Conservation (phyloP, 1,284 basidiomycete species). For the Cutaneotrichosporon sp. region DNA sequence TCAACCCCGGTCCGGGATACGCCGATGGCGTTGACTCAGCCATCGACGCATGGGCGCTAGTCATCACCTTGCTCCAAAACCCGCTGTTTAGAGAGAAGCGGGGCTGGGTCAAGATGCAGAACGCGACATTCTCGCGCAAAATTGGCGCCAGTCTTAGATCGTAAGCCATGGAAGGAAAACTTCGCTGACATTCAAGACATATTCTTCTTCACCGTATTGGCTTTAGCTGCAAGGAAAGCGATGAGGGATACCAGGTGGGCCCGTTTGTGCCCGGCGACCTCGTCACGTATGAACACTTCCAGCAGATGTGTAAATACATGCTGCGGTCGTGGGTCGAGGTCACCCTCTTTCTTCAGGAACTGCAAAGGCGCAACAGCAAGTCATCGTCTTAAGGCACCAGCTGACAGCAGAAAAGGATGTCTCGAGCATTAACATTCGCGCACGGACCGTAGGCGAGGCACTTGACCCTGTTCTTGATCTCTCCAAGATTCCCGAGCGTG, state of each 20-base stretch:
- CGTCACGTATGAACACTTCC: slow-evolving; percentile 20
- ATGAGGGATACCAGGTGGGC: slow-evolving; percentile 33
- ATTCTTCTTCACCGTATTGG: slow-evolving; percentile 35
- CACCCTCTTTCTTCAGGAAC: slow-evolving; percentile 20
- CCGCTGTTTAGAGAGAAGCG: slow-evolving; percentile 37
- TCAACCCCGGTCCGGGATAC: slow-evolving; percentile 28
- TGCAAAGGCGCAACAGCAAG: slow-evolving; percentile 21
- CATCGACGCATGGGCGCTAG: slow-evolving; percentile 28
- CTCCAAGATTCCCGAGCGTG: slow-evolving; percentile 2
- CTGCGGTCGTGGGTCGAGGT: slow-evolving; percentile 41
- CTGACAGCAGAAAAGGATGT: neutral
- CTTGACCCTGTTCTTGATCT: slow-evolving; percentile 14
- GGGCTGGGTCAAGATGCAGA: slow-evolving; percentile 38
- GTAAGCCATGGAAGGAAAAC: slow-evolving; percentile 10
- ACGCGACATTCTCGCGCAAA: slow-evolving; percentile 25
- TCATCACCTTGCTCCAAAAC: slow-evolving; percentile 39
- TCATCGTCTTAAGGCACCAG: neutral
- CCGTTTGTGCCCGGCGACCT: slow-evolving; percentile 26
- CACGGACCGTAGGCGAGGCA: slow-evolving; percentile 9
- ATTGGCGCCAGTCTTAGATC: slow-evolving; percentile 30
- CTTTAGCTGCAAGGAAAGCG: slow-evolving; percentile 34
- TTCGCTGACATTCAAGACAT: slow-evolving; percentile 16
- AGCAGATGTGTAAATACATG: slow-evolving; percentile 41
- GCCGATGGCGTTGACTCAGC: slow-evolving; percentile 9
- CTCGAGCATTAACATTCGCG: neutral